Conservation (phyloP, 129 eudicot genomes). For the Flaveria linearis region DNA sequence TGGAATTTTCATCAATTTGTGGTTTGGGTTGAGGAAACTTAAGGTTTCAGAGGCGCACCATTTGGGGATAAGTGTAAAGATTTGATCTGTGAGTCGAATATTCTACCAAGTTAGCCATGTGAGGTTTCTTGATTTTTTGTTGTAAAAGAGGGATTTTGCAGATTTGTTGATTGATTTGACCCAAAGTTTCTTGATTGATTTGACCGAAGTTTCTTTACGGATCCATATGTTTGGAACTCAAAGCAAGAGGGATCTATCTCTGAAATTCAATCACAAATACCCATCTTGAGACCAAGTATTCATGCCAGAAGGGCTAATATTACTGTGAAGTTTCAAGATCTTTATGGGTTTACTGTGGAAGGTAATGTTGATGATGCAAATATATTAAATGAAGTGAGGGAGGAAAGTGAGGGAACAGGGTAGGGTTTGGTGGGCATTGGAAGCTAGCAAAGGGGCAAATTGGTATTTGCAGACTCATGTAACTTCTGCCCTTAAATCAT, state of each 20-base stretch:
- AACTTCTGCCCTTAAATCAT: conserved; percentile 64
- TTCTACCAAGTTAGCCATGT: conserved; percentile 13
- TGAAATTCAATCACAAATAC: conserved; percentile 64
- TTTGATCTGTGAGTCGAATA: conserved; percentile 26
- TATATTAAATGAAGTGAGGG: conserved; percentile 89
- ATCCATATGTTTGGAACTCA: conserved; percentile 41
- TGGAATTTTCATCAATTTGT: neutral
- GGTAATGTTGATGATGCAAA: conserved; percentile 99
- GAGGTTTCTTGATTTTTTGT: conserved; percentile 7
- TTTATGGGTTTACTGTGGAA: conserved; percentile 93
- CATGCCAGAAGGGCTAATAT: conserved; percentile 92
- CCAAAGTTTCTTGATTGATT: conserved; percentile 4
- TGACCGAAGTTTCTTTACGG: neutral
- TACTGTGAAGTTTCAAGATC: conserved; percentile 86
- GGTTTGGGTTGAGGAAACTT: neutral
- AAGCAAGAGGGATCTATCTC: conserved; percentile 58
- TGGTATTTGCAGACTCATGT: conserved; percentile 74
- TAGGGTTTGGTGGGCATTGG: conserved; percentile 91
- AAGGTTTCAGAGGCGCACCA: conserved; percentile 30
- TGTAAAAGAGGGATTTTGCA: neutral
- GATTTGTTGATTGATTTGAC: conserved; percentile 2
- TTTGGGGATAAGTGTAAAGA: conserved; percentile 26
- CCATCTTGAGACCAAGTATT: conserved; percentile 81
- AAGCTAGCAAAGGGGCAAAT: conserved; percentile 84
- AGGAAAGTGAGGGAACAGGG: conserved; percentile 90